phyloP scores from a whole-genome alignment of 805 yeast species.

The Myxozyma lipomycoides region DNA sequence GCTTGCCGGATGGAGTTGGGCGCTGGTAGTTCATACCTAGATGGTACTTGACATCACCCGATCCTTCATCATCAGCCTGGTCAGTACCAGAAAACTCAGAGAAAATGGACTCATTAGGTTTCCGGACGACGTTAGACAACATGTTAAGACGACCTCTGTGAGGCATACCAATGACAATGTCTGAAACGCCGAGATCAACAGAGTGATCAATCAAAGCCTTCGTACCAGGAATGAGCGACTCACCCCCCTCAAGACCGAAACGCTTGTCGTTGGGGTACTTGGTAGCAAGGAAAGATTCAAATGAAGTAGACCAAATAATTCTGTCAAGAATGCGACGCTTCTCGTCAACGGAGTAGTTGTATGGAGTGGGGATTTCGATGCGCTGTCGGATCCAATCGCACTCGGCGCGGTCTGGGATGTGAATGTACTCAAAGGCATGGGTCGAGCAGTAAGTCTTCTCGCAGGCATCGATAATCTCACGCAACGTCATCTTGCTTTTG shows the following conservation, averaged over 20 bases:
- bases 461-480: slow-evolving; percentile 72
- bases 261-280: slow-evolving; percentile 94
- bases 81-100: slow-evolving; percentile 92
- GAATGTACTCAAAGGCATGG: slow-evolving; percentile 93
- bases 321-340: slow-evolving; percentile 96
- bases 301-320: slow-evolving; percentile 91
- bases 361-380: slow-evolving; percentile 87
- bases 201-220: slow-evolving; percentile 91
- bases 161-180: slow-evolving; percentile 98
- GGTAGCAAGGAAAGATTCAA: slow-evolving; percentile 86
- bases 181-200: slow-evolving; percentile 83
- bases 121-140: slow-evolving; percentile 96
- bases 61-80: slow-evolving; percentile 81
- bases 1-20: slow-evolving; percentile 98
- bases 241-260: slow-evolving; percentile 98
- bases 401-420: slow-evolving; percentile 89
- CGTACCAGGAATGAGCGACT: slow-evolving; percentile 93
- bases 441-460: slow-evolving; percentile 82
- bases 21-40: slow-evolving; percentile 98
- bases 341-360: slow-evolving; percentile 75
- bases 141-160: slow-evolving; percentile 98
- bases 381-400: slow-evolving; percentile 99
- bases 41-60: slow-evolving; percentile 99
- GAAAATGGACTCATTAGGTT: slow-evolving; percentile 96
- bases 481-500: slow-evolving; percentile 60